Conservation (phyloP, 2,329 filamentous ascomycete species). For the Neofusicoccum sp. region DNA sequence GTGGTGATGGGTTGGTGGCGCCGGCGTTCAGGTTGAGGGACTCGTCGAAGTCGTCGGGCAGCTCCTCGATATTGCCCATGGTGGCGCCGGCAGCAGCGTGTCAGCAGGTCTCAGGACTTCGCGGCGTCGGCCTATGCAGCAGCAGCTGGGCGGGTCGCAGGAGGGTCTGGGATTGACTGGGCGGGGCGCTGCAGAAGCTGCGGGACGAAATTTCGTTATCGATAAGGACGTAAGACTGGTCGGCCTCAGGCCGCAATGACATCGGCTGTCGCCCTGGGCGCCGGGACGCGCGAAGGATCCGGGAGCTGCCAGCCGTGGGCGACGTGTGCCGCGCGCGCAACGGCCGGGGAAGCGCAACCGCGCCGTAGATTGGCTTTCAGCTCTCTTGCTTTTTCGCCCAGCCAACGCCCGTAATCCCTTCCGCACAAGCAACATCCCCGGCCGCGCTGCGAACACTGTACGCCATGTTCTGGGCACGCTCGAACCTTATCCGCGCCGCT, state of each 20-base stretch:
- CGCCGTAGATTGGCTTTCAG: background rate
- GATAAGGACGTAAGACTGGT: background rate
- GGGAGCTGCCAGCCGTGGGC: background rate
- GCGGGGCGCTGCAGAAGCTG: background rate
- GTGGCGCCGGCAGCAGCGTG: background rate
- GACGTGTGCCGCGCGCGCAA: background rate
- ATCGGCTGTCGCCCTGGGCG: background rate
- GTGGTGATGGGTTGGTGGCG: background rate
- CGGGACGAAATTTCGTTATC: conserved; percentile 10
- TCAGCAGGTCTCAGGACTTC: background rate
- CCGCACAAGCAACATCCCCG: background rate
- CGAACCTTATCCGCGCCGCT: background rate
- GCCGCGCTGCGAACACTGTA: background rate
- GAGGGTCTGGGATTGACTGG: background rate
- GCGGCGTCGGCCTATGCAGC: background rate
- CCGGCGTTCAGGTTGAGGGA: conserved; percentile 41
- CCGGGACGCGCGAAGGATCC: background rate
- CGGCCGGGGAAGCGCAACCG: background rate
- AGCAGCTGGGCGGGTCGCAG: background rate
- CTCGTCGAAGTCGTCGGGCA: conserved; percentile 52
- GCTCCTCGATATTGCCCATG: conserved; percentile 46
- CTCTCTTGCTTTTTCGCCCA: background rate
- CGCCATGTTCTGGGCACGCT: background rate
- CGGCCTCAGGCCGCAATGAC: background rate
- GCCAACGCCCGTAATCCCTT: background rate